Evolutionary conservation across 78 protist species (phyloP).

Genomic region (Dictyostelium purpureum): DNA sequence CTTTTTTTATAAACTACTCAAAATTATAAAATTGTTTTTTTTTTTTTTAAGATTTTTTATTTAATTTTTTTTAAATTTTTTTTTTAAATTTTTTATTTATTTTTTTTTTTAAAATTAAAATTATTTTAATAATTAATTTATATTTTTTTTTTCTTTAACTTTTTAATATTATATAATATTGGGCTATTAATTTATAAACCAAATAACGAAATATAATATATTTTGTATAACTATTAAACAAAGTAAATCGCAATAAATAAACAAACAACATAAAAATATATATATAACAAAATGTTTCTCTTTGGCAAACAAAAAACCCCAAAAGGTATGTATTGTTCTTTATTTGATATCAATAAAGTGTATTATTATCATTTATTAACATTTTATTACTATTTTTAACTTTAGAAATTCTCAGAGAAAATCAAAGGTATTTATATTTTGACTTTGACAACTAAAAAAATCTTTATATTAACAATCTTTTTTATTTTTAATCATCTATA

Average conservation of each 20-base stretch:
- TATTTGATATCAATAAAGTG: neutral
- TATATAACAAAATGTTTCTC: neutral
- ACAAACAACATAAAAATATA: neutral
- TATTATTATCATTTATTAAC: neutral
- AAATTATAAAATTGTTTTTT: no score
- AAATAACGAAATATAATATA: no score
- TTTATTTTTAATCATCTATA: no score
- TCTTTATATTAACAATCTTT: no score
- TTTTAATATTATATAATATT: no score
- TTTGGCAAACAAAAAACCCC: conserved; percentile 86
- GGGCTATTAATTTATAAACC: no score
- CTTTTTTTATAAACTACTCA: no score
- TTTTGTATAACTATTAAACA: no score
- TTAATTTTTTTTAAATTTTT: neutral
- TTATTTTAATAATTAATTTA: neutral
- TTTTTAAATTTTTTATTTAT: neutral
- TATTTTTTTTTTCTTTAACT: neutral
- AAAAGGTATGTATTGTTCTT: conserved; percentile 49
- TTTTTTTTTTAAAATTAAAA: neutral
- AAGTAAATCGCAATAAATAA: no score
- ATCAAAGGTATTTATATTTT: conserved; percentile 94
- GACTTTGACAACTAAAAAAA: no score
- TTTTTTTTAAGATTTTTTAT: neutral
- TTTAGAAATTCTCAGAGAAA: conserved; percentile 90
- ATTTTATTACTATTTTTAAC: no score